A percentile compares a stretch with the other conserved stretches of the same genome.
These are phyloP conservation scores for Pascua guehoae DNA, from an alignment of 1,284 basidiomycete species.

Conservation along the genomic window DNA sequence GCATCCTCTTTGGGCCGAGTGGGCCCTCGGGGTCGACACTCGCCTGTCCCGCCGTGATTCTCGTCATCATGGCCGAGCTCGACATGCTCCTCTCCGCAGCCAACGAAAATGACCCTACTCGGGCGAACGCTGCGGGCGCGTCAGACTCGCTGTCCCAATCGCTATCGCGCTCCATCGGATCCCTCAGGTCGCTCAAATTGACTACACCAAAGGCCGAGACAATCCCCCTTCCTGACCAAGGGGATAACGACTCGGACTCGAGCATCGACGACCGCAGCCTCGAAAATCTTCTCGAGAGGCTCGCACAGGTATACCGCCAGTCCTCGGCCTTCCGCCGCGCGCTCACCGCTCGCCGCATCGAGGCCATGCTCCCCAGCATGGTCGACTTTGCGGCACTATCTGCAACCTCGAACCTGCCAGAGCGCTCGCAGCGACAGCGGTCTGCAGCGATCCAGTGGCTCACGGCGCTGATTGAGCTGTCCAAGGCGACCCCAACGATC, in stretches of 20 bases:
- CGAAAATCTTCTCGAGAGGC: slow-evolving; percentile 28
- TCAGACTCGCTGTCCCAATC: background rate
- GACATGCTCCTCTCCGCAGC: slow-evolving; percentile 35
- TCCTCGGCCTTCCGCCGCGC: slow-evolving; percentile 32
- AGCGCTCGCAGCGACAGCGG: slow-evolving; percentile 23
- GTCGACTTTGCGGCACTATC: slow-evolving; percentile 45
- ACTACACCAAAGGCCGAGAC: background rate
- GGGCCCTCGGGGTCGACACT: slow-evolving; percentile 17
- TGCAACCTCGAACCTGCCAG: slow-evolving; percentile 18
- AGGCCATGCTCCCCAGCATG: slow-evolving; percentile 38
- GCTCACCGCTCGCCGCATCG: slow-evolving; percentile 37
- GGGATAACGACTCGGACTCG: background rate
- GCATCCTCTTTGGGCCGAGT: slow-evolving; percentile 25
- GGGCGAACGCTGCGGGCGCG: background rate
- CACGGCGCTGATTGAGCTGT: slow-evolving; percentile 27
- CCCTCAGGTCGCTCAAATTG: background rate
- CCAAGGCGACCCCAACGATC: slow-evolving; percentile 30
- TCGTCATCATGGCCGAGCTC: slow-evolving; percentile 34
- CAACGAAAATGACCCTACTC: slow-evolving; percentile 13
- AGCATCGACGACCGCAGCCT: slow-evolving; percentile 23
- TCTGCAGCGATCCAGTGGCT: slow-evolving; percentile 29
- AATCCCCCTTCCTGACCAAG: background rate
- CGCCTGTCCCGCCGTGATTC: slow-evolving; percentile 28
- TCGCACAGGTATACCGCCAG: slow-evolving; percentile 29
- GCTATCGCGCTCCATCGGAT: slow-evolving; percentile 1